These are phyloP conservation scores for Zygoascus ofunaensis DNA, from an alignment of 805 yeast genomes.

Conservation along the genomic window DNA sequence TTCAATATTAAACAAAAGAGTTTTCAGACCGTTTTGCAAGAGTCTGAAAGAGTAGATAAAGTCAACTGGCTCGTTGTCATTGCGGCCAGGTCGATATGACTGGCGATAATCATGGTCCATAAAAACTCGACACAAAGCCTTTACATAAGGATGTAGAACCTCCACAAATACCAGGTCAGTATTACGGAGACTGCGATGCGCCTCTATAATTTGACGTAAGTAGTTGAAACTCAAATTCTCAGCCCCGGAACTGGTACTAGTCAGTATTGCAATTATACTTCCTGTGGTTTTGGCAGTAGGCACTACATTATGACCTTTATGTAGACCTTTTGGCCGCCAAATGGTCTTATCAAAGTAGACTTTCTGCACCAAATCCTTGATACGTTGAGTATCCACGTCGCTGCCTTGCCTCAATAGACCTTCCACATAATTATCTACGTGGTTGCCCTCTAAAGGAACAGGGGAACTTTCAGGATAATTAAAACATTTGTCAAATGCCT, in stretches of 20 bases:
- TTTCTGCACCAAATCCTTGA: not conserved
- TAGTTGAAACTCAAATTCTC: not conserved
- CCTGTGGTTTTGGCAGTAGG: slow-evolving; percentile 2
- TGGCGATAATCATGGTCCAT: not conserved
- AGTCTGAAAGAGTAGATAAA: not conserved
- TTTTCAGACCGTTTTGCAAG: not conserved
- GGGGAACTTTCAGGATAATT: not conserved
- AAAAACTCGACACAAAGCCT: not conserved
- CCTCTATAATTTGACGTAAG: not conserved
- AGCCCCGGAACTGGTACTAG: not conserved
- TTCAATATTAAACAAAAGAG: not conserved
- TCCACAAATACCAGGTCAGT: slow-evolving; percentile 1
- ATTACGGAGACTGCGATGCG: not conserved
- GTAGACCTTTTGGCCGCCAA: not conserved
- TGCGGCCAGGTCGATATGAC: not conserved
- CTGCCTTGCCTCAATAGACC: not conserved
- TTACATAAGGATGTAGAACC: not conserved
- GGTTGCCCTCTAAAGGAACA: not conserved
- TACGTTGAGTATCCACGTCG: not conserved
- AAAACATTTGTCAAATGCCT: not conserved
- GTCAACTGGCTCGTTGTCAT: not conserved
- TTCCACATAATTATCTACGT: not conserved
- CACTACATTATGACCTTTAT: not conserved
- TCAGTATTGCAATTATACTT: not conserved
- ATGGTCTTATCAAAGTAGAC: not conserved